phyloP scores from a whole-genome alignment of 164 flowering plant species.

The Platanus orientalis region DNA sequence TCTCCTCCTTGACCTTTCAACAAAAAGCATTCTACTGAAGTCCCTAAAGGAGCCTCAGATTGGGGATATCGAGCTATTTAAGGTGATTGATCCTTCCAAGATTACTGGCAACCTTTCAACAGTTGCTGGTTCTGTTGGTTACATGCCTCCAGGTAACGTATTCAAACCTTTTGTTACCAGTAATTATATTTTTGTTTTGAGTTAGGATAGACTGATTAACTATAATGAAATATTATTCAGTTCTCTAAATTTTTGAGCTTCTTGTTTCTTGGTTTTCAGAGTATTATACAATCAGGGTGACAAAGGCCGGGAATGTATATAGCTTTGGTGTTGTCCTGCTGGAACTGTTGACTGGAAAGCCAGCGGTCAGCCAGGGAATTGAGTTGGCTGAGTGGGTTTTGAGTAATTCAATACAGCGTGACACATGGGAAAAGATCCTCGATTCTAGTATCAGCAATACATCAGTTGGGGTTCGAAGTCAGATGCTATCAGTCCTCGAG shows the following conservation, averaged over 20 bases:
- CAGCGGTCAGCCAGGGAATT: constrained; percentile 53
- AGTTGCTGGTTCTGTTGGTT: constrained; percentile 77
- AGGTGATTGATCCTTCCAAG: constrained; percentile 74
- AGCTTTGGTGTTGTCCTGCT: constrained; percentile 74
- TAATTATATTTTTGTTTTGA: neutral
- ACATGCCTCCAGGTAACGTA: constrained; percentile 68
- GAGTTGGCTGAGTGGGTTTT: constrained; percentile 62
- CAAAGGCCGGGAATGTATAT: constrained; percentile 71
- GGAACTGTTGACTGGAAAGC: constrained; percentile 64
- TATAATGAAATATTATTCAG: no score
- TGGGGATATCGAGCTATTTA: constrained; percentile 71
- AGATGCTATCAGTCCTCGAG: constrained; percentile 64
- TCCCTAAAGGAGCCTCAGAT: constrained; percentile 61
- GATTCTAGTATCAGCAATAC: constrained; percentile 43
- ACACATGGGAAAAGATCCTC: constrained; percentile 48
- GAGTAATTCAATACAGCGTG: constrained; percentile 35
- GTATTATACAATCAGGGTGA: constrained; percentile 81
- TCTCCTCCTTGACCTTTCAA: constrained; percentile 64
- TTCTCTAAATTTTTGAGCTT: neutral
- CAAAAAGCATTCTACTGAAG: constrained; percentile 53
- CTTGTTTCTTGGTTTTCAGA: constrained; percentile 35
- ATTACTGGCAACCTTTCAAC: constrained; percentile 65
- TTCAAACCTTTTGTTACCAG: neutral
- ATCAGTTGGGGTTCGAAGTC: constrained; percentile 38
- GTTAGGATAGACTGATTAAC: no score